Evolutionary conservation across 768 basidiomycete genomes (phyloP).

Genomic region (Trichaptum fuscoviolaceum): DNA sequence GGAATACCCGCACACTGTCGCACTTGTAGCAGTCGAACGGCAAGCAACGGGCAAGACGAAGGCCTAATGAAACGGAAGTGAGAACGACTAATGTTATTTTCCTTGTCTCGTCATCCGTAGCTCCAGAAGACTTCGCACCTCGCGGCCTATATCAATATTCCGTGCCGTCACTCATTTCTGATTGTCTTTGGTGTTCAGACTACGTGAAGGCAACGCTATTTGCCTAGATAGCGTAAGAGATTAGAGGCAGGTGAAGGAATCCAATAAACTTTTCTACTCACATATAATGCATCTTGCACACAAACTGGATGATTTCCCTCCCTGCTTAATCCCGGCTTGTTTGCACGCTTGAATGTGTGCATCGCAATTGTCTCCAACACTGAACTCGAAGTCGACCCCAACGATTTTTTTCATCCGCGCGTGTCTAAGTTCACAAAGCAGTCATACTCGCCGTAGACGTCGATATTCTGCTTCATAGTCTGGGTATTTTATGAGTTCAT

Average conservation of each 20-base stretch:
- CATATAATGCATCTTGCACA: not conserved
- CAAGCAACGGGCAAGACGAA: slow-evolving; percentile 42
- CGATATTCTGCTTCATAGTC: no score
- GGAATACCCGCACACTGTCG: slow-evolving; percentile 66
- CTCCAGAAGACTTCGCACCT: not conserved
- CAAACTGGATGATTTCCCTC: not conserved
- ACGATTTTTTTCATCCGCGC: no score
- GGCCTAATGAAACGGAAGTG: not conserved
- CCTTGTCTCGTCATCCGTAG: not conserved
- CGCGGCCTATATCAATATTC: not conserved
- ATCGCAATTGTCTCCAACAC: no score
- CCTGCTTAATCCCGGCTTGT: not conserved
- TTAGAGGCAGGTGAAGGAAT: not conserved
- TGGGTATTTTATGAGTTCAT: no score
- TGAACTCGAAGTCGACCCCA: no score
- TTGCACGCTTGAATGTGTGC: no score
- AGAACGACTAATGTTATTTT: not conserved
- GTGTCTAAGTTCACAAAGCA: no score
- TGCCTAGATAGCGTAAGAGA: not conserved
- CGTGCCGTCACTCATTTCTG: not conserved
- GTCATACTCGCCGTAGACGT: no score
- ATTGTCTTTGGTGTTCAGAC: not conserved
- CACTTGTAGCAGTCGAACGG: slow-evolving; percentile 59
- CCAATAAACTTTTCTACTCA: not conserved
- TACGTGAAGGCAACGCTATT: not conserved